Evolutionary conservation across 2,329 filamentous ascomycete genomes (phyloP), one percentile per base, ranked within the genome.

Genomic region (Venturia carpophila): DNA sequence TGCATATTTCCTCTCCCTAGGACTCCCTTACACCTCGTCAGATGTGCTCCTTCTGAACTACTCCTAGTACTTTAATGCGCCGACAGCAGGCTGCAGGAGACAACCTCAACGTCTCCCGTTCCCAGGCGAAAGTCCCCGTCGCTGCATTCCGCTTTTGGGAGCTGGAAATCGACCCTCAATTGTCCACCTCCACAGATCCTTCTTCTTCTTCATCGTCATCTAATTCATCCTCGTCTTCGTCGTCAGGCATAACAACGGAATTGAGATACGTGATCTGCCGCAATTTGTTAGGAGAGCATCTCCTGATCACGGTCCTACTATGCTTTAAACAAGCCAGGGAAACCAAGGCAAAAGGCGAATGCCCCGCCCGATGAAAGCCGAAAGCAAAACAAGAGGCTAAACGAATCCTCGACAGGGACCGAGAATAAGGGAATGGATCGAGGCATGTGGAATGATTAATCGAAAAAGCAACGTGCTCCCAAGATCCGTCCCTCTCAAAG

Each of bases 261-360:
- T 82, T 82, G 52, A 81, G 72, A 69, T 80, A 80, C 11, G 77
- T 79, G 69, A 81, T 77, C 79, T 82, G 73, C n/a, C 49, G n/a
- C 43, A 41, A 24, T 52, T 27, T 68, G 60, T 67, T 49, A 66
- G 47, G 17, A 49, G 66, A 63, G 27, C 27, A 27, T 42, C 45
- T 24, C 30, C 37, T 49, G 43, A 37, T 52, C 30, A 37, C 30
- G 52, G 52, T 58, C 30, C 27, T 21, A 34, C 39, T 17, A 62
- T 43, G 60, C 60, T 15, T 37, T 37, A n/a, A 58, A 11, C 52
- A 58, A 58, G 52, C 52, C 52, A 37, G 52, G 52, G 52, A 58
- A 58, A 58, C 52, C 52, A 58, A 58, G 52, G 52, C n/a, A 37
- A 27, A n/a, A 58, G 30, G 30, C 19, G 27, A 37, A 9, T 13